These are phyloP conservation scores for Auriscalpium microsporum DNA, from an alignment of 768 basidiomycete genomes.

Conservation along the genomic window DNA sequence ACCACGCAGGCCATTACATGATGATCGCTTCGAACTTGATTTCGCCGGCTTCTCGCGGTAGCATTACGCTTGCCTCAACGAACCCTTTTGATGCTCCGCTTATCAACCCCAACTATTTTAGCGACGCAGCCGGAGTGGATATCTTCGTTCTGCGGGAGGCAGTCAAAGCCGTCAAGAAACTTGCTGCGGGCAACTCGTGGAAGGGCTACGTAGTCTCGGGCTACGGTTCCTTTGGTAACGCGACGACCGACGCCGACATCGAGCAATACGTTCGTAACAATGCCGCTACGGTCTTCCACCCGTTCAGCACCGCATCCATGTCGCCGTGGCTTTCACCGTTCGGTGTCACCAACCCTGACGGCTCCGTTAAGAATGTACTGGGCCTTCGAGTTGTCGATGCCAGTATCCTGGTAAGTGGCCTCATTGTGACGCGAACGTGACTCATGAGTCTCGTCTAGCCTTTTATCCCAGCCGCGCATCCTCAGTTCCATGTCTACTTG, in stretches of 20 bases:
- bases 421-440: neutral
- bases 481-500: neutral
- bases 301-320: constrained; percentile 4
- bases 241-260: constrained; percentile 7
- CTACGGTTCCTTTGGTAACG: neutral
- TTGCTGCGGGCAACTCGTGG: neutral
- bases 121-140: neutral
- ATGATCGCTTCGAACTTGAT: neutral
- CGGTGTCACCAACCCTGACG: constrained; percentile 11
- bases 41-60: constrained; percentile 11
- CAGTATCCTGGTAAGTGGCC: constrained; percentile 2
- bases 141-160: neutral
- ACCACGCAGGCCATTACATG: neutral
- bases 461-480: neutral
- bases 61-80: constrained; percentile 14
- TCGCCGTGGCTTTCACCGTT: neutral
- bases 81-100: constrained; percentile 18
- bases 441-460: neutral
- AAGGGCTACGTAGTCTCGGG: neutral
- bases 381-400: constrained; percentile 11
- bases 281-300: constrained; percentile 5
- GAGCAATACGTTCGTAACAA: constrained; percentile 3
- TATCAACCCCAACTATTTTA: constrained; percentile 15
- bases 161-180: neutral
- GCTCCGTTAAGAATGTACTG: constrained; percentile 5